Conservation (phyloP, 1,284 basidiomycete species). For the Xanthoconium separans region DNA sequence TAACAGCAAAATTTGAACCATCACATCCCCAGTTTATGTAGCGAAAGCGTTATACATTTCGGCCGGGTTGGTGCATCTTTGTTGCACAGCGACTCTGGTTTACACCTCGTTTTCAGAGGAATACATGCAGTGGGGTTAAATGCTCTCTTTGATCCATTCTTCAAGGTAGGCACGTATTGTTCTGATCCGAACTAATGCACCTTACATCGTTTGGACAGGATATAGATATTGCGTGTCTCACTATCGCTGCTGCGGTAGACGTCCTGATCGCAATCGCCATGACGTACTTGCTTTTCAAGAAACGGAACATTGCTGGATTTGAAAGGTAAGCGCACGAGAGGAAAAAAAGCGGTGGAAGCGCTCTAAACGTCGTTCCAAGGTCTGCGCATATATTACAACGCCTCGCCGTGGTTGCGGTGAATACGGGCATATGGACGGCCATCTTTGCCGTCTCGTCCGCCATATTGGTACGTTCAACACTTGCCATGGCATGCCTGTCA, state of each 20-base stretch:
- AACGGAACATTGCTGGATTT: not conserved
- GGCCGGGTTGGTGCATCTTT: no score
- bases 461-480: not conserved
- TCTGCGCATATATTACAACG: slow-evolving; percentile 6
- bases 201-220: no score
- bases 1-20: not conserved
- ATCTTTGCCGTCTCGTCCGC: not conserved
- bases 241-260: slow-evolving; percentile 1
- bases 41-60: no score
- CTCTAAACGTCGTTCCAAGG: not conserved
- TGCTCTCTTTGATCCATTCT: no score
- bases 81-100: no score
- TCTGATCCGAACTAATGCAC: no score
- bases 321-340: not conserved
- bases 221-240: not conserved
- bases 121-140: no score
- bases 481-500: not conserved
- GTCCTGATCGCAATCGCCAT: slow-evolving; percentile 9
- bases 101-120: no score
- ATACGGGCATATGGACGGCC: slow-evolving; percentile 14
- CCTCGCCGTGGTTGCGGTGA: slow-evolving; percentile 16
- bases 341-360: not conserved
- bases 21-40: not conserved
- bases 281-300: slow-evolving; percentile 5
- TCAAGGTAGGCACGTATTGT: no score